Conservation (phyloP, 148 eudicot species). For the Heliosperma pusillum region DNA sequence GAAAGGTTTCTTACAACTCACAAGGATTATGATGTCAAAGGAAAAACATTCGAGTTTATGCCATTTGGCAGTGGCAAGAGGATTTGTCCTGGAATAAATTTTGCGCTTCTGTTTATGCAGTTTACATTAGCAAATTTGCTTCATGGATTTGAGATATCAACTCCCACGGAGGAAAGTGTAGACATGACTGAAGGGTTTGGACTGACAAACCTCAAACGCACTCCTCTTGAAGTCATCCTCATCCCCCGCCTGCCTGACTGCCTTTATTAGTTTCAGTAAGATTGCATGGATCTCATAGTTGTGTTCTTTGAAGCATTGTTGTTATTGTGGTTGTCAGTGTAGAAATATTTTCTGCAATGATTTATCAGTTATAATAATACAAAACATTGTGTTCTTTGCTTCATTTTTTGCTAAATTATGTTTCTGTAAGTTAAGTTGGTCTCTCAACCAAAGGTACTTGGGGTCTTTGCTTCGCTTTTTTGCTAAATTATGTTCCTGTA, state of each 20-base stretch:
- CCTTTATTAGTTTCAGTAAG: neutral
- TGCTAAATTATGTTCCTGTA: too few relatives aligned
- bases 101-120: slow-evolving; percentile 14
- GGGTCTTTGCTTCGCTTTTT: too few relatives aligned
- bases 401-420: too few relatives aligned
- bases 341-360: too few relatives aligned
- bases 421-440: too few relatives aligned
- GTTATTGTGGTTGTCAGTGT: too few relatives aligned
- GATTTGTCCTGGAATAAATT: slow-evolving; percentile 23
- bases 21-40: slow-evolving; percentile 19
- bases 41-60: slow-evolving; percentile 12
- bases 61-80: slow-evolving; percentile 26
- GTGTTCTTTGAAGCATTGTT: too few relatives aligned
- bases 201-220: neutral
- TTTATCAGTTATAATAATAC: too few relatives aligned
- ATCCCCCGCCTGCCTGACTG: neutral
- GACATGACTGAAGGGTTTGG: slow-evolving; percentile 23
- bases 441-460: too few relatives aligned
- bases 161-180: slow-evolving; percentile 5
- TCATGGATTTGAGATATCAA: slow-evolving; percentile 23
- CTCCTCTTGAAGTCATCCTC: slow-evolving; percentile 1
- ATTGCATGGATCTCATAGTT: too few relatives aligned
- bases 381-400: too few relatives aligned
- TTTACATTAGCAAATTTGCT: slow-evolving; percentile 24
- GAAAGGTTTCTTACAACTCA: slow-evolving; percentile 27